Conservation (phyloP, 1,139 yeast genomes). For the Hemisphaericaspora subhashii region DNA sequence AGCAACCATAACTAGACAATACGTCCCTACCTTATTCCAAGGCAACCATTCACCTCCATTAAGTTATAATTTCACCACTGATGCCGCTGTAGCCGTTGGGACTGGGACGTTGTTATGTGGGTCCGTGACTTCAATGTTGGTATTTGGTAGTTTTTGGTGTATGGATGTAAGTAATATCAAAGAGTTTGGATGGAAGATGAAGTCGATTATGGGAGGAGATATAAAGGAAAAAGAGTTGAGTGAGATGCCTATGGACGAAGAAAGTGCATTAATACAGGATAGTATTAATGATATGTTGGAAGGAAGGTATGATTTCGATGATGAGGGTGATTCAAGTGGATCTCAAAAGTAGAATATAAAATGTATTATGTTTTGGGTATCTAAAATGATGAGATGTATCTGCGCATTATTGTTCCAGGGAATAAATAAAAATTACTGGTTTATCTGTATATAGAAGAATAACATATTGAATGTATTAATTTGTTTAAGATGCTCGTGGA, state of each 20-base stretch:
- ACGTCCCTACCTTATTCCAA: conserved; percentile 76
- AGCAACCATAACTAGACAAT: conserved; percentile 72
- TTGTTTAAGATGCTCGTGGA: not conserved
- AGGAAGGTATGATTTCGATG: conserved; percentile 36
- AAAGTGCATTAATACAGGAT: conserved; percentile 56
- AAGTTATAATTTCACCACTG: conserved; percentile 72
- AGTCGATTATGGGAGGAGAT: conserved; percentile 66
- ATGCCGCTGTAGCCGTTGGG: conserved; percentile 85
- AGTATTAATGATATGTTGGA: conserved; percentile 47
- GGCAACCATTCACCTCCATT: conserved; percentile 84
- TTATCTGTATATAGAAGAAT: conserved; percentile 6
- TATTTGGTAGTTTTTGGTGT: conserved; percentile 79
- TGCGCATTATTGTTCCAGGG: too few relatives aligned
- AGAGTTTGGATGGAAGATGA: conserved; percentile 76
- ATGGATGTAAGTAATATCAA: conserved; percentile 64
- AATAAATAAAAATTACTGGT: too few relatives aligned
- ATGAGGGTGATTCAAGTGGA: conserved; percentile 5
- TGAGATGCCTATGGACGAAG: conserved; percentile 65
- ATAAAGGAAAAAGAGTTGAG: conserved; percentile 50
- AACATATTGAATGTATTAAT: not conserved
- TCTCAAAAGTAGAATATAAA: not conserved
- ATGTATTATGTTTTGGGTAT: too few relatives aligned
- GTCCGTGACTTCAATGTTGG: conserved; percentile 68
- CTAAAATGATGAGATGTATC: not conserved
- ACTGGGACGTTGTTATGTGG: conserved; percentile 78